A percentile compares a stretch with the other conserved stretches of the same genome.
Conservation (phyloP, 257 asterid genomes). For the Eucommia ulmoides region DNA sequence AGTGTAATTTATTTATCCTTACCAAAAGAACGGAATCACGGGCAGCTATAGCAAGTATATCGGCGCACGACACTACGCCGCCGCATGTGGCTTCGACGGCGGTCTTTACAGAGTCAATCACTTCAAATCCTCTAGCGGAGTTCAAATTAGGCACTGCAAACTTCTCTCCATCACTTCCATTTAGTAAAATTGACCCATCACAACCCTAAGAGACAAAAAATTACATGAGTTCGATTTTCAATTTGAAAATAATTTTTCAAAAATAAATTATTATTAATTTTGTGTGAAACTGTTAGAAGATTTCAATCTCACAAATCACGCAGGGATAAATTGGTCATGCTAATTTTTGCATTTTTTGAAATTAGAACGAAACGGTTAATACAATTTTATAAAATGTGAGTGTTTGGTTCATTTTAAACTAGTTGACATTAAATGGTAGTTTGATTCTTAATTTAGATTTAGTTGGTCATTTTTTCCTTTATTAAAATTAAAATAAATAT, state of each 20-base stretch:
- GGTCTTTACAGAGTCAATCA: conserved; percentile 44
- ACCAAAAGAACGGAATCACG: conserved; percentile 61
- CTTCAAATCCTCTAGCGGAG: conserved; percentile 78
- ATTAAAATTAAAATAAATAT: too few relatives aligned
- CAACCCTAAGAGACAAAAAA: conserved; percentile 48
- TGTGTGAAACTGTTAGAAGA: background rate
- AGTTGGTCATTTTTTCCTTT: too few relatives aligned
- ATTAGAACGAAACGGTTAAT: background rate
- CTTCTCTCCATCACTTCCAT: conserved; percentile 68
- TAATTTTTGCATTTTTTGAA: background rate
- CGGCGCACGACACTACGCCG: conserved; percentile 70
- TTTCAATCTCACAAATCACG: too few relatives aligned
- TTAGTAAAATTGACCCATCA: conserved; percentile 66
- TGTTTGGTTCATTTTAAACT: too few relatives aligned
- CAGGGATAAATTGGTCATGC: too few relatives aligned
- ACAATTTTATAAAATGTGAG: too few relatives aligned
- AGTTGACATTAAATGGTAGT: too few relatives aligned
- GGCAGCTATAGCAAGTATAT: conserved; percentile 59
- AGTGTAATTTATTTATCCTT: too few relatives aligned
- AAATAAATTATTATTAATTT: too few relatives aligned
- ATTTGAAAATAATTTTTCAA: too few relatives aligned
- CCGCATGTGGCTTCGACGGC: conserved; percentile 57
- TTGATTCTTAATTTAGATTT: too few relatives aligned
- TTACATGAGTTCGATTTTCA: background rate
- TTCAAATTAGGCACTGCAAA: conserved; percentile 48